A percentile compares a stretch with the other conserved stretches of the same genome.
These are phyloP conservation scores for Parachaetomium inaequale DNA, from an alignment of 495 filamentous ascomycete species.

Conservation along the genomic window DNA sequence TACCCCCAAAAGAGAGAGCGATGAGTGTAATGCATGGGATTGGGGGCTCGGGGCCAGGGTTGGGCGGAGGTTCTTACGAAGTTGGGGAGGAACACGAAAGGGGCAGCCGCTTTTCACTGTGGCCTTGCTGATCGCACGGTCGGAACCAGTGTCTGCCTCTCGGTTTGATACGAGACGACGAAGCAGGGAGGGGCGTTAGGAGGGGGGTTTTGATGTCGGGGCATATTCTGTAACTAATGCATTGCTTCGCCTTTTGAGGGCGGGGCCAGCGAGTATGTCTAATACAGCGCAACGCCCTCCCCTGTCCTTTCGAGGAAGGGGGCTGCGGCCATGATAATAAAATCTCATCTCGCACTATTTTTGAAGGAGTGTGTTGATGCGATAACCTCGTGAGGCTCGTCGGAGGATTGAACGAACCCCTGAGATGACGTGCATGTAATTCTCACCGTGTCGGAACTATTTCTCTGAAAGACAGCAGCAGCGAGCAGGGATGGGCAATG, in stretches of 20 bases:
- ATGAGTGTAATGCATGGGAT: not conserved
- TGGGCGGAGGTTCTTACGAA: conserved; percentile 1
- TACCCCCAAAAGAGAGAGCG: conserved; percentile 10
- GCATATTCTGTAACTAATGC: conserved; percentile 1
- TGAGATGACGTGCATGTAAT: not conserved
- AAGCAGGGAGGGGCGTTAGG: not conserved
- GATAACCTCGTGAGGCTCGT: not conserved
- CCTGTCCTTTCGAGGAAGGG: no score
- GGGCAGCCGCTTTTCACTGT: not conserved
- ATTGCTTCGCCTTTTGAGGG: not conserved
- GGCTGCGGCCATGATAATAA: not conserved
- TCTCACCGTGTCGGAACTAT: not conserved
- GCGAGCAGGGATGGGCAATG: not conserved
- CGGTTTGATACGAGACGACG: not conserved
- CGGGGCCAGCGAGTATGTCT: not conserved
- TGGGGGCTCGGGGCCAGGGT: not conserved
- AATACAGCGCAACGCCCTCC: not conserved
- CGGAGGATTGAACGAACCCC: not conserved
- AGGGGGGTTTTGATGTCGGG: not conserved
- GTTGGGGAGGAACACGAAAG: not conserved
- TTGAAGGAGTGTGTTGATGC: no score
- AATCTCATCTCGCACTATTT: not conserved
- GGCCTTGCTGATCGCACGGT: not conserved
- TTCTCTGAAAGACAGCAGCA: not conserved
- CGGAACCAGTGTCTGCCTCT: not conserved